Conservation (phyloP, 2,329 filamentous ascomycete genomes). For the Bipolaris bicolor region DNA sequence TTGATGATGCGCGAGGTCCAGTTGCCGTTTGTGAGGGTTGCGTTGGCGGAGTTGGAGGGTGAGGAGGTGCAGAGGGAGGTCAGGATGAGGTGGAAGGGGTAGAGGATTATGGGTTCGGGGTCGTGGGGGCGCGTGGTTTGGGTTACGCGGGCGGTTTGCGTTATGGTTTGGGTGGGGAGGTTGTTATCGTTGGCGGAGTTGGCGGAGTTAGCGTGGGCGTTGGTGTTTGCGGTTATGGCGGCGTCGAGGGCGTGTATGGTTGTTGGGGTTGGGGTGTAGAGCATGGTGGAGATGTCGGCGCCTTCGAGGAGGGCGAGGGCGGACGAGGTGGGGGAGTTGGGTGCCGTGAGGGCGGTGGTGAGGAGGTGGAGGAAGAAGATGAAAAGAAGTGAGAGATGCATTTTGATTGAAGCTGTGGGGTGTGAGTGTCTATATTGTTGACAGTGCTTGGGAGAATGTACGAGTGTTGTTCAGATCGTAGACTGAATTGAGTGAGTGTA, state of each 20-base stretch:
- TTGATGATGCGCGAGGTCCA: not conserved
- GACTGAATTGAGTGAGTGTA: not conserved
- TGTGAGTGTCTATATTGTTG: not conserved
- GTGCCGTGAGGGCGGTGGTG: not conserved
- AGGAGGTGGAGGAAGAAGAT: not conserved
- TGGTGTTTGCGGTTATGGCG: too few species aligned
- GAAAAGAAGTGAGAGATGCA: not conserved
- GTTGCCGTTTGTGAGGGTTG: not conserved
- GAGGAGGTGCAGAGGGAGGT: constrained; percentile 11
- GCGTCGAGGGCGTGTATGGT: not conserved
- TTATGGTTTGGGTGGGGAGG: not conserved
- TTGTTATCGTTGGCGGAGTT: not conserved
- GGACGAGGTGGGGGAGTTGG: not conserved
- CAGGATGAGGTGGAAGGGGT: constrained; percentile 22
- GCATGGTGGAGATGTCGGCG: not conserved
- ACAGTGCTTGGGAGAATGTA: not conserved
- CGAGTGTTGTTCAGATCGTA: not conserved
- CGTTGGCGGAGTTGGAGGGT: not conserved
- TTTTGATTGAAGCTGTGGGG: not conserved
- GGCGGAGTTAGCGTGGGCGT: not conserved
- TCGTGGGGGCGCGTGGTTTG: constrained; percentile 1
- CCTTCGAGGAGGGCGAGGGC: not conserved
- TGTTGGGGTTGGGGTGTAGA: not conserved
- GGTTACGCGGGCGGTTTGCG: not conserved
- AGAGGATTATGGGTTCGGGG: constrained; percentile 15